A percentile compares a stretch with the other conserved stretches of the same genome.
These are phyloP conservation scores for Amanita brunnescens DNA, from an alignment of 768 basidiomycete genomes.

Conservation along the genomic window DNA sequence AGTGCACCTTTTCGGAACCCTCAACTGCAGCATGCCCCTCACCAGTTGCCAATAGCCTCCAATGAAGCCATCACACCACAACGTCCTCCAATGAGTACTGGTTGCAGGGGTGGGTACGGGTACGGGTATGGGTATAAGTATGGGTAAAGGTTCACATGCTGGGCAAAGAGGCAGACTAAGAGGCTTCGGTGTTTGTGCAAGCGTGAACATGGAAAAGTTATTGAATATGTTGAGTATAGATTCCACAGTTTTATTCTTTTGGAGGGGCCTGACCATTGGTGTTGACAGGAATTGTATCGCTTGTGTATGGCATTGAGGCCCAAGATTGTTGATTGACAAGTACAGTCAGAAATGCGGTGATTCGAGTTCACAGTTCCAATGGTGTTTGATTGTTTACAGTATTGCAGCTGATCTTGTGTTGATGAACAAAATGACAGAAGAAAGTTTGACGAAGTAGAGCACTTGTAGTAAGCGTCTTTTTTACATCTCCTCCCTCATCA, in stretches of 20 bases:
- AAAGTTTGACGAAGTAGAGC: slow-evolving; percentile 68
- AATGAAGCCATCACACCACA: no score
- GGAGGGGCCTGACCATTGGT: background rate
- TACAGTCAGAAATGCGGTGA: slow-evolving; percentile 86
- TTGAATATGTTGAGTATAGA: slow-evolving; percentile 66
- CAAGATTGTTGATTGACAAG: slow-evolving; percentile 94
- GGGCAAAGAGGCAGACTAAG: slow-evolving; percentile 75
- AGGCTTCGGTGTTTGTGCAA: slow-evolving; percentile 82
- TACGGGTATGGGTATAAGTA: no score
- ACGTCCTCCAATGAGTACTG: no score
- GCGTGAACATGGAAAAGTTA: slow-evolving; percentile 79
- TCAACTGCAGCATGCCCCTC: no score
- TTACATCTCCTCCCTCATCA: slow-evolving; percentile 6
- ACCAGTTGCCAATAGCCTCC: no score
- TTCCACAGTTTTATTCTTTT: slow-evolving; percentile 5
- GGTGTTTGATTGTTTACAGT: slow-evolving; percentile 13
- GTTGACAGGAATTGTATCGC: slow-evolving; percentile 75
- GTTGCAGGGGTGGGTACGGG: no score
- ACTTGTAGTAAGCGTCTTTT: slow-evolving; percentile 39
- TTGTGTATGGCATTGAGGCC: slow-evolving; percentile 84
- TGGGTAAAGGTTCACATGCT: no score
- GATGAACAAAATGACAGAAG: slow-evolving; percentile 97
- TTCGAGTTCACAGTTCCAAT: slow-evolving; percentile 8
- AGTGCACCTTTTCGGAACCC: no score
- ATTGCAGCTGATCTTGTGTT: slow-evolving; percentile 78